phyloP scores from a whole-genome alignment of 768 basidiomycete species.

The Trametes gibbosa region DNA sequence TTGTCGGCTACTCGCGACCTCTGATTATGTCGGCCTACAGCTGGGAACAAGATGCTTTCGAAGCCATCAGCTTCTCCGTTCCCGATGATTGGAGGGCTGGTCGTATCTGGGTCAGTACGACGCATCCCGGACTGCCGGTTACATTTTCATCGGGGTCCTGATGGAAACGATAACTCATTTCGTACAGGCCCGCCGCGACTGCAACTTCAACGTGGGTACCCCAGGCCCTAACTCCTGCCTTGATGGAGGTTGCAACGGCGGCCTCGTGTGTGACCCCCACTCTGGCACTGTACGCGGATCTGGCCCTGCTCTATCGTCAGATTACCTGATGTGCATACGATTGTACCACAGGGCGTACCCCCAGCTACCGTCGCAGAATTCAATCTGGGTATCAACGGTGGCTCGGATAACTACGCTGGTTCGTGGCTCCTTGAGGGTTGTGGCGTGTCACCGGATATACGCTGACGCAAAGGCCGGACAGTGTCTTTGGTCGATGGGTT shows the following conservation, averaged over 20 bases:
- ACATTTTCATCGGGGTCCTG: neutral
- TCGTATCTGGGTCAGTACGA: conserved; percentile 35
- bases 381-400: conserved; percentile 27
- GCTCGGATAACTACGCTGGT: conserved; percentile 34
- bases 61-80: conserved; percentile 30
- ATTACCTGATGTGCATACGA: no score
- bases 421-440: neutral
- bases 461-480: neutral
- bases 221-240: conserved; percentile 33
- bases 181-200: conserved; percentile 30
- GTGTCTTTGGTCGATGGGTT: conserved; percentile 33
- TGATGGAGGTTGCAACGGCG: conserved; percentile 40
- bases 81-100: conserved; percentile 38
- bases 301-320: neutral
- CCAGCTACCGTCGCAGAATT: conserved; percentile 37
- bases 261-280: conserved; percentile 34
- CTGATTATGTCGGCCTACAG: conserved; percentile 5
- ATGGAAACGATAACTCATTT: neutral
- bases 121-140: neutral
- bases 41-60: conserved; percentile 26
- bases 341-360: conserved; percentile 33
- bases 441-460: neutral
- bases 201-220: conserved; percentile 32
- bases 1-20: neutral
- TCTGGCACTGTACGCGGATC: conserved; percentile 33